Evolutionary conservation across 176 grass and related monocot species (phyloP), one percentile per base, ranked within the genome.

Genomic region (Guadua angustifolia): DNA sequence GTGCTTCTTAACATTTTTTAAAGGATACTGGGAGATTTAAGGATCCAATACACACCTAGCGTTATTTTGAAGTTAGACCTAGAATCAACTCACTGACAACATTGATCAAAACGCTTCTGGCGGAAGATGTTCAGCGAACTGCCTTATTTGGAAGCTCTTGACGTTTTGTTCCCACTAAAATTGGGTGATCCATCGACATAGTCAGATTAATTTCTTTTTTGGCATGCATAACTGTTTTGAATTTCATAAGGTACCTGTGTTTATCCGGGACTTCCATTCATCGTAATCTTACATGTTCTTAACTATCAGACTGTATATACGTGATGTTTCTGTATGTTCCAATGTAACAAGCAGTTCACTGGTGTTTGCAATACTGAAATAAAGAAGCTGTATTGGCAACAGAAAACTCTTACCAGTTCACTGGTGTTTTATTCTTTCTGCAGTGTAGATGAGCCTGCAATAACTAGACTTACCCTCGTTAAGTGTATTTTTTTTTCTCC

Each of bases 1-100:
- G 59, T 66, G 60, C 78, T 55, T 89, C 89, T 79, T 92, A 91
- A 66, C 71, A 86, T 85, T 88, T 16, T 79, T 86, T 69, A 77
- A 81, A 92, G 64, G 65, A 79, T 87, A 83, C 74, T 2, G 18
- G 68, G 21, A 73, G 21, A 44, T 46, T 32, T 14, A 74, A 83
- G 49, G 68, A 78, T 50, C 57, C 26, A 75, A 70, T 43, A 84
- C 75, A 69, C 50, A 26, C 21, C 69, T 87, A 80, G 26, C 69
- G 39, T 77, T 75, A 45, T 64, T 80, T 42, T 19, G 66, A 77
- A 52, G 52, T 76, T 81, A 55, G 70, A 86, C 32, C 36, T 79
- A 87, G 84, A 61, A 33, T 29, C 80, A 64, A 75, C 61, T 75
- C 43, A 79, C 71, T 75, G 72, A 93, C 88, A 78, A 50, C 53